Evolutionary conservation across 345 rosid species (phyloP).

Genomic region (Populus nigra): DNA sequence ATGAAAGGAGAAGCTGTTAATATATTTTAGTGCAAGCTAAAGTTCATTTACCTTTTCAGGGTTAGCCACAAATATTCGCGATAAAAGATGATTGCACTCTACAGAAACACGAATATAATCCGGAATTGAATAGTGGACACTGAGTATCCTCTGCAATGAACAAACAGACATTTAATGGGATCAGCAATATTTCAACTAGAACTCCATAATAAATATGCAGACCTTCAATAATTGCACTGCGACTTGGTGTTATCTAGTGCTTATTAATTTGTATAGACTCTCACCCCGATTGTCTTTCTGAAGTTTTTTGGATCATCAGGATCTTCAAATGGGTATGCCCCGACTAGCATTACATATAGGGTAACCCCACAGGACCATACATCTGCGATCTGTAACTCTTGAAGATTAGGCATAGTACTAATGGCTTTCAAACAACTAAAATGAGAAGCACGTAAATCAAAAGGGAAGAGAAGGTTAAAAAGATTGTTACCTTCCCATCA

Average conservation of each 20-base stretch:
- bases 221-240: not conserved
- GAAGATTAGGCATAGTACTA: conserved; percentile 5
- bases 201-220: not conserved
- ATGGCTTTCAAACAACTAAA: not conserved
- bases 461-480: not conserved
- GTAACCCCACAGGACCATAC: conserved; percentile 30
- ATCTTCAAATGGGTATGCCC: conserved; percentile 28
- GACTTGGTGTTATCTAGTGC: too few relatives aligned
- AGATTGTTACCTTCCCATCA: conserved; percentile 65
- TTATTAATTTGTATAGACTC: not conserved
- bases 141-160: conserved; percentile 18
- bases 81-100: conserved; percentile 27
- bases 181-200: not conserved
- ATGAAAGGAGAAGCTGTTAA: not conserved
- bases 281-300: conserved; percentile 24
- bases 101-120: conserved; percentile 17
- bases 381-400: conserved; percentile 19
- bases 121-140: conserved; percentile 23
- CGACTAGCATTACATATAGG: conserved; percentile 26
- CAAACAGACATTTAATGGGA: not conserved
- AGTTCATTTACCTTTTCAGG: conserved; percentile 23
- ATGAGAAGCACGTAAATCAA: not conserved
- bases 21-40: not conserved
- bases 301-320: conserved; percentile 27
- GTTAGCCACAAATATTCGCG: conserved; percentile 26